phyloP scores from a whole-genome alignment of 2,329 filamentous ascomycete species.

The Microdochium trichocladiopsis region DNA sequence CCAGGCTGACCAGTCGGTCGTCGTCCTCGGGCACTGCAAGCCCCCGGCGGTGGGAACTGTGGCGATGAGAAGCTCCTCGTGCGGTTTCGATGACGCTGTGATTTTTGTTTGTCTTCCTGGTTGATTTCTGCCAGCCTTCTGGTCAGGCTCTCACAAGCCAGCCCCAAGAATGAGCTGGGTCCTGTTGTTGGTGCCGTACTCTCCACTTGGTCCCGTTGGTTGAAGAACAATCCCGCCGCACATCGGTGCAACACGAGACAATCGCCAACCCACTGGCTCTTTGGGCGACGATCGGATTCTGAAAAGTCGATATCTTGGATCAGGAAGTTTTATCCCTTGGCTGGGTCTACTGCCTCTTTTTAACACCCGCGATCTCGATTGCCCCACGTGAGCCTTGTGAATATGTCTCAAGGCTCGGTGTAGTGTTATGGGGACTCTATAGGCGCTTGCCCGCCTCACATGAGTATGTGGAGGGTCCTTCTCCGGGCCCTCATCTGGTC shows the following conservation, averaged over 20 bases:
- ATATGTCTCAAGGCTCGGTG: background rate
- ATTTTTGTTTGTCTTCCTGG: background rate
- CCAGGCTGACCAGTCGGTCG: no score
- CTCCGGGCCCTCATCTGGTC: background rate
- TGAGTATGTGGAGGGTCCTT: background rate
- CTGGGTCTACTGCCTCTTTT: background rate
- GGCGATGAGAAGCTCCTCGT: no score
- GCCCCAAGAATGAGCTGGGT: background rate
- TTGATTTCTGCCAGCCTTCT: background rate
- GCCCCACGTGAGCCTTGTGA: slow-evolving; percentile 1
- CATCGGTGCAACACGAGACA: background rate
- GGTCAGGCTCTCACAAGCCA: background rate
- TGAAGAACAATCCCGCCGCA: background rate
- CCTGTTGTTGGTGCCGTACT: background rate
- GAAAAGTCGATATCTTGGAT: background rate
- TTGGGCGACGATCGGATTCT: background rate
- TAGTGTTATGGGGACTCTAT: background rate
- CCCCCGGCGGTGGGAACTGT: no score
- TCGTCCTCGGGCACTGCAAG: no score
- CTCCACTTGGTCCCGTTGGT: background rate
- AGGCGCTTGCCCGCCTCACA: background rate
- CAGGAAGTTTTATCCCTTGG: background rate
- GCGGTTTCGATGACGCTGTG: background rate
- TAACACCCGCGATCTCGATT: background rate
- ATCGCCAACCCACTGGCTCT: background rate